phyloP scores from a whole-genome alignment of 768 basidiomycete genomes.

The Tylopilus vinaceipallidus region DNA sequence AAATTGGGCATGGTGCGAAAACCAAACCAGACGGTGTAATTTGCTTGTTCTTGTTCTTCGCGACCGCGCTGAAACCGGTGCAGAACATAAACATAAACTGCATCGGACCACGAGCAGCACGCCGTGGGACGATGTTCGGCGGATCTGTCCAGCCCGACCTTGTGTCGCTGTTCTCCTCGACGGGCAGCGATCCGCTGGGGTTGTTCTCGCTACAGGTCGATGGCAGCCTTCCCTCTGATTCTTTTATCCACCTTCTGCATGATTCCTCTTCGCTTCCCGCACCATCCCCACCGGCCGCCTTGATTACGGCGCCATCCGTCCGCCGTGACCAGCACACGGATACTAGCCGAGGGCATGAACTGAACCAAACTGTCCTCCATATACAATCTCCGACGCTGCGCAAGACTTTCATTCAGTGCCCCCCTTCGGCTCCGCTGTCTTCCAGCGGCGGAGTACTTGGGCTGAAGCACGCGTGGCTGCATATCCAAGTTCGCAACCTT shows the following conservation, averaged over 20 bases:
- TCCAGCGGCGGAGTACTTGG: constrained; percentile 40
- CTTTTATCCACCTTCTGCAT: constrained; percentile 61
- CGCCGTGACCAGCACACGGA: constrained; percentile 28
- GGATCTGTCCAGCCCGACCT: constrained; percentile 56
- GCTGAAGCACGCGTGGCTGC: constrained; percentile 70
- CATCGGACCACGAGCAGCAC: too few species aligned
- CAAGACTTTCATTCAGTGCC: constrained; percentile 67
- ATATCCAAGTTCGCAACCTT: constrained; percentile 70
- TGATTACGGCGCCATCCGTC: constrained; percentile 43
- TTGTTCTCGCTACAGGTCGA: constrained; percentile 54
- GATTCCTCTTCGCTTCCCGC: constrained; percentile 51
- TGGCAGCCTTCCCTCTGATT: constrained; percentile 53
- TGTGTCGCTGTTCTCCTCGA: constrained; percentile 77
- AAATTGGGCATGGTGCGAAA: too few species aligned
- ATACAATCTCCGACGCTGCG: constrained; percentile 74
- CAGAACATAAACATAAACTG: too few species aligned
- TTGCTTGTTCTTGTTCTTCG: too few species aligned
- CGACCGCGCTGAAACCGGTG: too few species aligned
- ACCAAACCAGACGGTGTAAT: not conserved
- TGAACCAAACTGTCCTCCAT: constrained; percentile 72
- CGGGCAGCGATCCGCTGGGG: constrained; percentile 56
- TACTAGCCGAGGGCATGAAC: constrained; percentile 34
- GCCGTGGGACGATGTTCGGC: constrained; percentile 44
- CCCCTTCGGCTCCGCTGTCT: constrained; percentile 33
- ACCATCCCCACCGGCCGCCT: constrained; percentile 44